phyloP scores from a whole-genome alignment of 176 grass and related monocot genomes.

The Avena eriantha region DNA sequence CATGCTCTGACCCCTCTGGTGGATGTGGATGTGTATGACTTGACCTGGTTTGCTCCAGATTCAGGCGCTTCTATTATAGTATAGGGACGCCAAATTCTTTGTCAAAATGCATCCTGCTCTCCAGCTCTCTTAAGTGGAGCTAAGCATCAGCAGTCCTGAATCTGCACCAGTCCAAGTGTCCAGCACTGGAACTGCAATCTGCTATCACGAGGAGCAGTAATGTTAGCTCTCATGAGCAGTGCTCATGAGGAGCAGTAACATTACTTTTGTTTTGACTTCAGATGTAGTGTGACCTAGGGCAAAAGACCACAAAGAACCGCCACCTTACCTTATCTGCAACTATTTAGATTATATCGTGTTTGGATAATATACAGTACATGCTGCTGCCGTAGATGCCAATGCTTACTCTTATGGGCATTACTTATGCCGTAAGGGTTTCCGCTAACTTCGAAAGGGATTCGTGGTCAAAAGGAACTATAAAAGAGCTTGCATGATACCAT shows the following conservation, averaged over 20 bases:
- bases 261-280: background rate
- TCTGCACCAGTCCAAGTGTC: background rate
- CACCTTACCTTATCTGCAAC: background rate
- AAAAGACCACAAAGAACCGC: background rate
- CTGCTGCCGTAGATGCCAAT: background rate
- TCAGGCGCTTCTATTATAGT: too few relatives aligned
- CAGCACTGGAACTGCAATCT: background rate
- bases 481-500: background rate
- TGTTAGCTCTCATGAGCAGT: too few relatives aligned
- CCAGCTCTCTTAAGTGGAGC: background rate
- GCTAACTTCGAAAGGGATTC: background rate
- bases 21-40: too few relatives aligned
- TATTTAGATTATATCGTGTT: background rate
- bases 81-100: background rate
- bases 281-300: background rate
- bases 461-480: constrained; percentile 1
- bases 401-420: constrained; percentile 3
- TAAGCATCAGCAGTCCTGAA: background rate
- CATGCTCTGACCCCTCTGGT: constrained; percentile 2
- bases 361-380: background rate
- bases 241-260: background rate
- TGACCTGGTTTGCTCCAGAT: background rate
- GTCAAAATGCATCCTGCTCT: background rate
- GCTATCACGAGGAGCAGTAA: background rate
- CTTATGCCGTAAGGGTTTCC: background rate